Base-by-base conservation (phyloP, 495 filamentous ascomycete species). In the Aspergillus cristatus region DNA sequence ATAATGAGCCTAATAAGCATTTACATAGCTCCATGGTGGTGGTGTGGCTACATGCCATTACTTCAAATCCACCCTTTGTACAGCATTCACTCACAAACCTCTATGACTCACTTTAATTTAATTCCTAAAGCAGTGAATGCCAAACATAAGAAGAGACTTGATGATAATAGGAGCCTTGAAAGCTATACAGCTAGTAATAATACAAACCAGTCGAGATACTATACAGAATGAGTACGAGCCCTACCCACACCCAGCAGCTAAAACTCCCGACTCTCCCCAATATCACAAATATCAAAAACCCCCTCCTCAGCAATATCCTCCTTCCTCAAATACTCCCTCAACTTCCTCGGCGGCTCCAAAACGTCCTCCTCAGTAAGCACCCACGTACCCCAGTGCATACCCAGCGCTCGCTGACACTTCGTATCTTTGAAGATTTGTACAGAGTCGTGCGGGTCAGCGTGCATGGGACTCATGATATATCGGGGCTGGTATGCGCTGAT, bases 351-450 rank as follows among this genome's bases (percentile, higher is more conserved):
- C 14, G 90, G 90, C 62, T 95, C 86, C 33, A 89, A 60, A 10
- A 91, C 78, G 47, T 86, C 82, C 58, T 97, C 90, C 41, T 76
- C 73, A 0, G 90, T 95, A 43, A 97, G 56, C 6, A 86, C 81
- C 87, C 89, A 96, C 0, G 87, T 87, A 16, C 78, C 89, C 90
- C 90, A 97, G 51, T 97, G 90, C 43, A 97, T 94, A 11, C 73
- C 90, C 66, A 97, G 73, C 13, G 89, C 90, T 32, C 65, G 69
- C 53, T 78, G 72, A 63, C 91, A 98, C 43, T 75, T 75, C 13
- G 86, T 94, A 45, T 96, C 91, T 24, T 65, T 58, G 65, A 95
- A 95, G 43, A 98, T 98, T 42, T 87, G 81, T 34, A 94, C 90
- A 0, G 78, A 71, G 54, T 98, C 91, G 40, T 75, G 82, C 1